Percentiles rank a stretch among this genome's conserved stretches.
Evolutionary conservation across 768 basidiomycete genomes (phyloP).

Genomic region (Rhizopogon salebrosus): DNA sequence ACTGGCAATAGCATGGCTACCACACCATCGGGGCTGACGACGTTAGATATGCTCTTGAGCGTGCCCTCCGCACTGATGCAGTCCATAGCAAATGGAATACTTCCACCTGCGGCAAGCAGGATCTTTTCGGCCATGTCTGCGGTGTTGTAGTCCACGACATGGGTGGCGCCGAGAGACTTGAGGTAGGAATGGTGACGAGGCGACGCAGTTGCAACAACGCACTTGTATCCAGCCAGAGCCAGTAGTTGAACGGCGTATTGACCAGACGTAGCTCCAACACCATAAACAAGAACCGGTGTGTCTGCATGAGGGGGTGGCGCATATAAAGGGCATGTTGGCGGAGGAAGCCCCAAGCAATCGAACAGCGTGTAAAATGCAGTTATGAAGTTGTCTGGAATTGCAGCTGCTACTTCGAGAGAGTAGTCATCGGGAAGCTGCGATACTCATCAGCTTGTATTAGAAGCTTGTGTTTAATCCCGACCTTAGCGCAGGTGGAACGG

Average conservation of each 20-base stretch:
- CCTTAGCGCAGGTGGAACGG: slow-evolving; percentile 32
- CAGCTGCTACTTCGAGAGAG: slow-evolving; percentile 32
- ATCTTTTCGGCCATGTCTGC: slow-evolving; percentile 32
- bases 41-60: slow-evolving; percentile 30
- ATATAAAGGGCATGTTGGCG: slow-evolving; percentile 25
- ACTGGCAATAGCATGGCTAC: slow-evolving; percentile 42
- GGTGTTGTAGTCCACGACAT: slow-evolving; percentile 37
- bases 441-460: not conserved
- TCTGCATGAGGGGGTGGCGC: slow-evolving; percentile 24
- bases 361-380: slow-evolving; percentile 38
- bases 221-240: slow-evolving; percentile 36
- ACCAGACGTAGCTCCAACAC: slow-evolving; percentile 37
- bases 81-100: slow-evolving; percentile 31
- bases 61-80: slow-evolving; percentile 34
- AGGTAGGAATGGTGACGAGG: slow-evolving; percentile 33
- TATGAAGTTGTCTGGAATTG: slow-evolving; percentile 39
- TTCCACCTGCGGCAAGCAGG: slow-evolving; percentile 25
- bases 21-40: slow-evolving; percentile 33
- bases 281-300: slow-evolving; percentile 39
- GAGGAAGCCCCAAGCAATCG: slow-evolving; percentile 31
- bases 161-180: slow-evolving; percentile 34
- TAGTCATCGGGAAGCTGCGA: slow-evolving; percentile 37
- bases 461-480: slow-evolving; percentile 9
- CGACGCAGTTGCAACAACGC: slow-evolving; percentile 39
- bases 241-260: slow-evolving; percentile 37